Evolutionary conservation across 2,329 filamentous ascomycete genomes (phyloP).

Genomic region (Monosporascus sp.): DNA sequence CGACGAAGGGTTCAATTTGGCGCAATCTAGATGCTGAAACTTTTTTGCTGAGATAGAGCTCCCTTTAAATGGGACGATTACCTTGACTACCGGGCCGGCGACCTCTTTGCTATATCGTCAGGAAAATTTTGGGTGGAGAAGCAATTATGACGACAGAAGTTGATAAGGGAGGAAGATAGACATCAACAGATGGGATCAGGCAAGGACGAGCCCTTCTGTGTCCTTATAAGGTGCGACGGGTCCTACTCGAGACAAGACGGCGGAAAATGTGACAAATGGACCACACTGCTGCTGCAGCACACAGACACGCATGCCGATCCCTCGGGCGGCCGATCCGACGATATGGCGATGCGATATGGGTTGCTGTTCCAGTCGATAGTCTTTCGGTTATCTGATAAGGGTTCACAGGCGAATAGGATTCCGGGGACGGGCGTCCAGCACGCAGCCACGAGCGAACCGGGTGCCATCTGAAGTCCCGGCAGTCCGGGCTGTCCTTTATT

Average conservation of each 20-base stretch:
- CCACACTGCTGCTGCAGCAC: not conserved
- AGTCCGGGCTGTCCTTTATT: not conserved
- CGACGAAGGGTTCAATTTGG: not conserved
- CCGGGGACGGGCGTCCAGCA: constrained; percentile 12
- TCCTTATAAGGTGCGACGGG: not conserved
- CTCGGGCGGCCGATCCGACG: not conserved
- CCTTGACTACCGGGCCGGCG: not conserved
- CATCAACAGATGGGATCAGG: not conserved
- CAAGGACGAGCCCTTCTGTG: not conserved
- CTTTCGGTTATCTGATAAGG: constrained; percentile 24
- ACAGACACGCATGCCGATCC: not conserved
- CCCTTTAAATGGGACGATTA: not conserved
- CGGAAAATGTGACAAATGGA: not conserved
- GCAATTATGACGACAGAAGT: not conserved
- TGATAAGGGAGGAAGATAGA: not conserved
- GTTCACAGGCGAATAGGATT: constrained; percentile 22
- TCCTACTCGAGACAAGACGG: not conserved
- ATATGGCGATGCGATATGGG: not conserved
- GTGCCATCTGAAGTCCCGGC: constrained; percentile 9
- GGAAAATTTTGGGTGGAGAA: not conserved
- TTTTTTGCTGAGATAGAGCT: not conserved
- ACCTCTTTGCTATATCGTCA: not conserved
- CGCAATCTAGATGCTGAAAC: not conserved
- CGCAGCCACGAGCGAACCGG: constrained; percentile 16
- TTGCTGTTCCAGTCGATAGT: constrained; percentile 19